Percentiles rank a stretch among this genome's conserved stretches.
phyloP scores from a whole-genome alignment of 2,329 filamentous ascomycete species.

The Beauveria rudraprayagi region DNA sequence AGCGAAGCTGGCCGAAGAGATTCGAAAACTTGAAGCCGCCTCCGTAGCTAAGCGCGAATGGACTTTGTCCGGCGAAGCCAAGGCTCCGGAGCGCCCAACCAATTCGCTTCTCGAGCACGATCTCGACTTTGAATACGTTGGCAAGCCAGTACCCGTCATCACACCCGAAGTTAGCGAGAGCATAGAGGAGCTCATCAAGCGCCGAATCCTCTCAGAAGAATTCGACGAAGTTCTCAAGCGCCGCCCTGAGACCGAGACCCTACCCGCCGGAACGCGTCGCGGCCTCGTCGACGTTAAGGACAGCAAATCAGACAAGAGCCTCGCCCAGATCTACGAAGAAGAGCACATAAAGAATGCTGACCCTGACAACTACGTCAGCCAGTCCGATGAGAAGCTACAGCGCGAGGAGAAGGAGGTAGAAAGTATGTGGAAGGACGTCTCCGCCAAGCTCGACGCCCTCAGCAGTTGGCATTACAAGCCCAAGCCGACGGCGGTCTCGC shows the following conservation, averaged over 20 bases:
- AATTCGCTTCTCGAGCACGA: constrained; percentile 94
- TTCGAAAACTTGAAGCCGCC: constrained; percentile 80
- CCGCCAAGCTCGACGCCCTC: constrained; percentile 74
- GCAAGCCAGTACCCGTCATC: constrained; percentile 90
- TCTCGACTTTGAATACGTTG: constrained; percentile 88
- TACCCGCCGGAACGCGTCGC: constrained; percentile 53
- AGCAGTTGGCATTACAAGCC: constrained; percentile 95
- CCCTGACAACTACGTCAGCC: constrained; percentile 70
- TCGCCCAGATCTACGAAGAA: constrained; percentile 91
- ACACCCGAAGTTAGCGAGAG: constrained; percentile 84
- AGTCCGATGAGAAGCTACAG: constrained; percentile 71
- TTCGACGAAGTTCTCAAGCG: constrained; percentile 88
- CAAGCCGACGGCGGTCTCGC: constrained; percentile 68
- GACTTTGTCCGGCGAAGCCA: constrained; percentile 82
- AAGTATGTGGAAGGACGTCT: constrained; percentile 73
- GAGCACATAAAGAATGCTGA: constrained; percentile 75
- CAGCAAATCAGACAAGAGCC: constrained; percentile 74
- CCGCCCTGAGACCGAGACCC: constrained; percentile 63
- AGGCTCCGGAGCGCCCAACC: constrained; percentile 69
- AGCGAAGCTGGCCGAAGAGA: constrained; percentile 80
- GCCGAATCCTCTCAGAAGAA: constrained; percentile 78
- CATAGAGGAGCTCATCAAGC: constrained; percentile 91
- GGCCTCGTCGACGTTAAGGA: constrained; percentile 79
- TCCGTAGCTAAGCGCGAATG: constrained; percentile 87
- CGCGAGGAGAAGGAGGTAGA: constrained; percentile 80